Evolutionary conservation across 345 rosid genomes (phyloP).

Genomic region (Moricandia moricandioides): DNA sequence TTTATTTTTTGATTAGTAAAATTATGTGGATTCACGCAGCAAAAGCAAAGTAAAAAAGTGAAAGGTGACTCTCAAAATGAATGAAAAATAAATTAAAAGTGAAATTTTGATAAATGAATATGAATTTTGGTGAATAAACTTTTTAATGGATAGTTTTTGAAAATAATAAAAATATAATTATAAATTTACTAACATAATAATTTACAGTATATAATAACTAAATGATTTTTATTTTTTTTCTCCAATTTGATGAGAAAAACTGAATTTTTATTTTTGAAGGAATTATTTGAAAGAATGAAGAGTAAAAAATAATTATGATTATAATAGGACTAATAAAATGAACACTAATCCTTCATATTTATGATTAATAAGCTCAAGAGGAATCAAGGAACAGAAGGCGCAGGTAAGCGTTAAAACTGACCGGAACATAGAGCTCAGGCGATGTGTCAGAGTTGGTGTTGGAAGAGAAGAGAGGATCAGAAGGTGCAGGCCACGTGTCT

Average conservation of each 20-base stretch:
- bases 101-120: background rate
- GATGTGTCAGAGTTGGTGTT: slow-evolving; percentile 60
- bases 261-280: too few species aligned
- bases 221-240: background rate
- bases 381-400: background rate
- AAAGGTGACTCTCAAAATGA: background rate
- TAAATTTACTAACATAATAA: too few species aligned
- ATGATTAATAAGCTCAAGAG: background rate
- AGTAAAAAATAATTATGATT: background rate
- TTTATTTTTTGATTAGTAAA: background rate
- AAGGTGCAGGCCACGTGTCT: slow-evolving; percentile 49
- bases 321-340: too few species aligned
- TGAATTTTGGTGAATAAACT: background rate
- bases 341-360: too few species aligned
- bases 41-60: background rate
- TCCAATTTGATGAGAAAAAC: background rate
- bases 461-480: slow-evolving; percentile 57
- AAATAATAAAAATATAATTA: too few species aligned
- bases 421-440: slow-evolving; percentile 86
- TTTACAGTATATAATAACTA: background rate
- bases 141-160: background rate
- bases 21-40: background rate
- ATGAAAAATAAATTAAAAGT: background rate
- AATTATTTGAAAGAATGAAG: background rate
- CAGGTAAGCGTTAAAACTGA: slow-evolving; percentile 31